Evolutionary conservation across 495 filamentous ascomycete genomes (phyloP), one percentile per base, ranked within the genome.

Genomic region (Penicillium turbatum): DNA sequence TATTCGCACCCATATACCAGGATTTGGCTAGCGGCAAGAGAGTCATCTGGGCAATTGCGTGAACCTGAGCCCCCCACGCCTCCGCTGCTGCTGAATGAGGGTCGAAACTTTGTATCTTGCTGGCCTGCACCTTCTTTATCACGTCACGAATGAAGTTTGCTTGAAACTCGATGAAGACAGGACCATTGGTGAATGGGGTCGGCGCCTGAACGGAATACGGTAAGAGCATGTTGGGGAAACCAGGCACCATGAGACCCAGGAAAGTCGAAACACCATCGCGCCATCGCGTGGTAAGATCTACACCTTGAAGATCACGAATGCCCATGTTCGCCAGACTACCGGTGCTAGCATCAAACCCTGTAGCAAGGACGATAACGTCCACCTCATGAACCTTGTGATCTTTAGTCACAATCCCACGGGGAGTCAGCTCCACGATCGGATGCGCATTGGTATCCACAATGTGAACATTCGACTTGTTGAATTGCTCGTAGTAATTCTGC

Each of bases 401-500:
- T 1, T 61, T 59, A 0, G 69, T 71, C 32, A 67, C 55, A 40
- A 83, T 70, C 1, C 80, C 79, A 0, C 66, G 66, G 10, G 36
- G 41, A 2, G 58, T 67, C 24, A 86, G 68, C 13, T 70, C 70
- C 0, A 58, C 63, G 34, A 86, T 79, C 0, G 76, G 71, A 51
- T 79, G 80, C 0, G 60, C 35, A 2, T 74, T 70, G 50, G 79
- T 73, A 59, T 81, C 67, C 27, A 86, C 69, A 10, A 86, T 39
- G 26, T 82, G 65, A 15, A 85, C 80, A 52, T 77, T 79, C 0
- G 72, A 66, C 15, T 67, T 61, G 53, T 85, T 80, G 65, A 85
- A 80, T 32, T 75, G 71, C 54, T 85, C 82, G 53, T 77, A 85
- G 64, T 79, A 86, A 39, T 76, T 64, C 19, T 67, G 53, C 53